phyloP scores from a whole-genome alignment of 1,139 yeast species.

The Protomyces gravidus region DNA sequence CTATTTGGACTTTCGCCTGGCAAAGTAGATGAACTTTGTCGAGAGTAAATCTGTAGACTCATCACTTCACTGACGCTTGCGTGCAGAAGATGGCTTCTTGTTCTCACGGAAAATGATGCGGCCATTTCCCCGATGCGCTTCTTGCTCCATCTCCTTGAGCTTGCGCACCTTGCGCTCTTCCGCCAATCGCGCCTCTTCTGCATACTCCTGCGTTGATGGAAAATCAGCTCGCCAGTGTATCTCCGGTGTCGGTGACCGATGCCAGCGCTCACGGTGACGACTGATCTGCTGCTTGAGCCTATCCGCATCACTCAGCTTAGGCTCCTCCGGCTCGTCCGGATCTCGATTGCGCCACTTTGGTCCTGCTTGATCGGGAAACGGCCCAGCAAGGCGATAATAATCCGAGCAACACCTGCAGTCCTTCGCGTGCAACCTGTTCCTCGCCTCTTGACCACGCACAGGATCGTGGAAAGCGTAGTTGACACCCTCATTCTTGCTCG shows the following conservation, averaged over 20 bases:
- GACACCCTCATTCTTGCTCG: constrained; percentile 34
- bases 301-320: constrained; percentile 1
- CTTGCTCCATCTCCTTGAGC: constrained; percentile 4
- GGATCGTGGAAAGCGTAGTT: constrained; percentile 37
- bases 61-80: background rate
- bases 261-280: constrained; percentile 37
- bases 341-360: constrained; percentile 33
- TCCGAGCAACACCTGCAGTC: constrained; percentile 37
- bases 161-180: constrained; percentile 29
- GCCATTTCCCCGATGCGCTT: background rate
- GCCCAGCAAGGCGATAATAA: constrained; percentile 37
- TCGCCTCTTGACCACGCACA: constrained; percentile 36
- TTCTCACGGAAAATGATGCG: background rate
- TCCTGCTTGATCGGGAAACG: constrained; percentile 30
- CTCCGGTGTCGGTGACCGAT: constrained; percentile 38
- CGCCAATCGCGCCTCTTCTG: constrained; percentile 35
- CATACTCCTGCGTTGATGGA: constrained; percentile 39
- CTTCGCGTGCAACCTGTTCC: constrained; percentile 38
- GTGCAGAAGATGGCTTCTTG: background rate
- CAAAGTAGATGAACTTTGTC: constrained; percentile 7
- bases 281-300: constrained; percentile 34
- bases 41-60: background rate
- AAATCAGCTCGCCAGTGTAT: constrained; percentile 41
- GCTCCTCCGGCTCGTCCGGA: background rate
- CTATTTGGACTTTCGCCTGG: constrained; percentile 55